Conservation (phyloP, 495 filamentous ascomycete species). For the Parmelia sp. region DNA sequence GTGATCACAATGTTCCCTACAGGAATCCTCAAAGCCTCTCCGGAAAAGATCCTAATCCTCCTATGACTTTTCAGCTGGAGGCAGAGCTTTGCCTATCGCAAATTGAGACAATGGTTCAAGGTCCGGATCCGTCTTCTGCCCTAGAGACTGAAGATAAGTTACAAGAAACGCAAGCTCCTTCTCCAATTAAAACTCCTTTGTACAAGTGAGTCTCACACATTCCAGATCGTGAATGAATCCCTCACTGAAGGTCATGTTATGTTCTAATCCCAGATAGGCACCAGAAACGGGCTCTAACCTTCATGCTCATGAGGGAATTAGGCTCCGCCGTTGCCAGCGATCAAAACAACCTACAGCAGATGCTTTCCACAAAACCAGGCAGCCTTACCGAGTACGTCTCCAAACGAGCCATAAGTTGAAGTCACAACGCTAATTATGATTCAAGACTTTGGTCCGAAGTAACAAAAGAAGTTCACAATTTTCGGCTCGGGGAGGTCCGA, state of each 20-base stretch:
- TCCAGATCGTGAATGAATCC: no score
- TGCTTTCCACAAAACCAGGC: constrained; percentile 16
- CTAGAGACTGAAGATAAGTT: constrained; percentile 27
- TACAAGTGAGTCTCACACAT: constrained; percentile 22
- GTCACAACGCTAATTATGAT: constrained; percentile 23
- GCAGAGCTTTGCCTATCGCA: not conserved
- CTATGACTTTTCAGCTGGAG: constrained; percentile 22
- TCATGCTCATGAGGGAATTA: constrained; percentile 34
- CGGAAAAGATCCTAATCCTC: constrained; percentile 21
- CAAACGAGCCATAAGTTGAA: no score
- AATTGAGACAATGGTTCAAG: not conserved
- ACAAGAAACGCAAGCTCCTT: constrained; percentile 25
- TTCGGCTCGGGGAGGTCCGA: constrained; percentile 24
- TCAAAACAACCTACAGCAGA: constrained; percentile 24
- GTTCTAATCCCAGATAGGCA: constrained; percentile 27
- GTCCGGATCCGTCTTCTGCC: constrained; percentile 12
- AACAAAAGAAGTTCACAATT: not conserved
- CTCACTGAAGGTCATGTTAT: not conserved
- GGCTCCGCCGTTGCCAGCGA: constrained; percentile 22
- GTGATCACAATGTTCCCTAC: constrained; percentile 33
- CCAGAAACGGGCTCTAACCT: constrained; percentile 39
- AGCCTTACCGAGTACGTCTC: not conserved
- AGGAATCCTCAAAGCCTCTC: constrained; percentile 41
- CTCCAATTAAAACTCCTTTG: constrained; percentile 28
- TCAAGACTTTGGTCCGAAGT: constrained; percentile 12